Percentiles rank a stretch among this genome's conserved stretches.
These are phyloP conservation scores for Clausena lansium DNA, from an alignment of 345 rosid genomes.

Conservation along the genomic window DNA sequence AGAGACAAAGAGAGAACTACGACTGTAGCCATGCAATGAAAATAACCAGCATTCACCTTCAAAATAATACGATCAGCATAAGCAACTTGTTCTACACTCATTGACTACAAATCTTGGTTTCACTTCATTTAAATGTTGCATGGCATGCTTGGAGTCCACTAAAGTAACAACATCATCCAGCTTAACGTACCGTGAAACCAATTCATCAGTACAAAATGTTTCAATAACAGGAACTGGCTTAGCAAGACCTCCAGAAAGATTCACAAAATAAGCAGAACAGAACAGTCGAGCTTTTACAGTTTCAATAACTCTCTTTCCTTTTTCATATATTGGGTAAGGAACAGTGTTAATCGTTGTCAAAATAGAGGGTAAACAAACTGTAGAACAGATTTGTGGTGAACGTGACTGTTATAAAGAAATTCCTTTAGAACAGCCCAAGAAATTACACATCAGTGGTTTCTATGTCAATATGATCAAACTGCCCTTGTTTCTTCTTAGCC, in stretches of 20 bases:
- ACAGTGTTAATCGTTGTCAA: background rate
- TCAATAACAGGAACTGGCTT: conserved; percentile 79
- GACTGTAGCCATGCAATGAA: background rate
- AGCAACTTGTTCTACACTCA: conserved; percentile 77
- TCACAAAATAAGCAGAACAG: conserved; percentile 5
- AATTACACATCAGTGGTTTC: conserved; percentile 62
- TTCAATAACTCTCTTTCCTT: background rate
- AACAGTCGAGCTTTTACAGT: background rate
- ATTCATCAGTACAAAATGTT: conserved; percentile 66
- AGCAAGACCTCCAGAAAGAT: conserved; percentile 58
- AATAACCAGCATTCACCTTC: conserved; percentile 41
- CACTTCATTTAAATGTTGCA: conserved; percentile 66
- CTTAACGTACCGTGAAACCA: conserved; percentile 53
- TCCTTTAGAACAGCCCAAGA: background rate
- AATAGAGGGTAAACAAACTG: background rate
- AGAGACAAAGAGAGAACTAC: background rate
- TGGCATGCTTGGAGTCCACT: conserved; percentile 73
- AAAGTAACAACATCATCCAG: conserved; percentile 78
- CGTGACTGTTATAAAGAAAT: background rate
- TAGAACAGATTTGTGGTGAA: background rate
- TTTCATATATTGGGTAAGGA: background rate
- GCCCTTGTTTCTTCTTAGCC: conserved; percentile 54
- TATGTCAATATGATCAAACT: conserved; percentile 71
- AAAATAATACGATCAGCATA: conserved; percentile 74
- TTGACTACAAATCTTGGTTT: conserved; percentile 76